phyloP scores from a whole-genome alignment of 306 rosid species.

The Glycine tomentella region DNA sequence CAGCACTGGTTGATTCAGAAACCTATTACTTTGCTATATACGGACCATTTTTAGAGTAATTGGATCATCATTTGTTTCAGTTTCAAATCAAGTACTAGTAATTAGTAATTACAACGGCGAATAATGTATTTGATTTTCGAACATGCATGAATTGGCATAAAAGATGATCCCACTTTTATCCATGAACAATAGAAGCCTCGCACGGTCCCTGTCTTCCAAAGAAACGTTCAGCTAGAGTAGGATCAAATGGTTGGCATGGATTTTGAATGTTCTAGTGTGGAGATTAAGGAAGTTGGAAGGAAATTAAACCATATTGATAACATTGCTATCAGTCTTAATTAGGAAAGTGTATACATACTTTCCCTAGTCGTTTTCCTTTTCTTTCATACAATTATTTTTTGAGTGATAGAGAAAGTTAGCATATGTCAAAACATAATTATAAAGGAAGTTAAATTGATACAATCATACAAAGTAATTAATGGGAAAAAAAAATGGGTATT shows the following conservation, averaged over 20 bases:
- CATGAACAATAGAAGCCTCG: neutral
- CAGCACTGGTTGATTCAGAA: no score
- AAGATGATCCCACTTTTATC: no score
- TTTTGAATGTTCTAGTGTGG: neutral
- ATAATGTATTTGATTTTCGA: no score
- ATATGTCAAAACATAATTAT: neutral
- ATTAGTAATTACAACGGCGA: no score
- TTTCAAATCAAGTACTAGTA: no score
- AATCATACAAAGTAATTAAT: no score
- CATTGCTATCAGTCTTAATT: neutral
- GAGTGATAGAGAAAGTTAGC: neutral
- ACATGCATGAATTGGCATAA: no score
- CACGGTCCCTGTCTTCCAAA: neutral
- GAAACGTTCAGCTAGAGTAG: neutral
- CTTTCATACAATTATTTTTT: neutral
- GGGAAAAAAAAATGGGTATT: no score
- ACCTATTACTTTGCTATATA: no score
- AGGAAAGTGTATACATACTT: neutral
- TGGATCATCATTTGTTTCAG: no score
- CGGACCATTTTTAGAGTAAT: no score
- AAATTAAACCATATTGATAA: neutral
- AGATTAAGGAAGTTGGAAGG: conserved; percentile 31
- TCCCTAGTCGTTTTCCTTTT: neutral
- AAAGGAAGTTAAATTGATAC: no score
- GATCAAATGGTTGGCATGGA: neutral